These are phyloP conservation scores for Logfia minima DNA, from an alignment of 129 eudicot genomes.

Conservation along the genomic window DNA sequence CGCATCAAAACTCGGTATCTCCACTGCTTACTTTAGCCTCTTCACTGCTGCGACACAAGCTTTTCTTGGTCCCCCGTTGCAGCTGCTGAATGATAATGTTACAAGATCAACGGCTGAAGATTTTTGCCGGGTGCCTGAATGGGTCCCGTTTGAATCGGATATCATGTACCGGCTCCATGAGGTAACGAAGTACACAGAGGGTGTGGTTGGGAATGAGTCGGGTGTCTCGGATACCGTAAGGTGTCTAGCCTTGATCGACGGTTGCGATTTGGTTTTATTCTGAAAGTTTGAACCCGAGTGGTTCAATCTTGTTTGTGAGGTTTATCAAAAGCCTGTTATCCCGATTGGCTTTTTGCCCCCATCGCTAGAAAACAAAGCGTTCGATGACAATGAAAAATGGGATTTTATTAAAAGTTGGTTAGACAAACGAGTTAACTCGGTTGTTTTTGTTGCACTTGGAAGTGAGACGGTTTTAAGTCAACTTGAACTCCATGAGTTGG, in stretches of 20 bases:
- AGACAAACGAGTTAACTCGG: slow-evolving; percentile 36
- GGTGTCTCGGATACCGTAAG: slow-evolving; percentile 55
- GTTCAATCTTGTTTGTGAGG: slow-evolving; percentile 48
- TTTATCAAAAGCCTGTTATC: slow-evolving; percentile 57
- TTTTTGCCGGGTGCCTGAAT: slow-evolving; percentile 50
- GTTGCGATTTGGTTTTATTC: slow-evolving; percentile 59
- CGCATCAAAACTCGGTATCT: slow-evolving; percentile 45
- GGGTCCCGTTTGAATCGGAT: slow-evolving; percentile 56
- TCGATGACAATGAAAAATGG: slow-evolving; percentile 36
- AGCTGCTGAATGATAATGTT: slow-evolving; percentile 27
- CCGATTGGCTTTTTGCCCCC: slow-evolving; percentile 67
- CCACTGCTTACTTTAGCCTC: slow-evolving; percentile 51
- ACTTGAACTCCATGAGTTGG: slow-evolving; percentile 54
- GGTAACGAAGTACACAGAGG: slow-evolving; percentile 46
- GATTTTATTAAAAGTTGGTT: slow-evolving; percentile 46
- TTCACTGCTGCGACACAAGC: slow-evolving; percentile 70
- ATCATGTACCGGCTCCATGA: slow-evolving; percentile 52
- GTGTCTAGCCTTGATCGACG: slow-evolving; percentile 40
- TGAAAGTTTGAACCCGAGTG: slow-evolving; percentile 77
- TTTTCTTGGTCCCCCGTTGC: slow-evolving; percentile 59
- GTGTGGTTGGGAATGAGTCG: slow-evolving; percentile 52
- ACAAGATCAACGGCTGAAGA: slow-evolving; percentile 53
- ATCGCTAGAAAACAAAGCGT: slow-evolving; percentile 14
- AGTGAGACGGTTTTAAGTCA: slow-evolving; percentile 60
- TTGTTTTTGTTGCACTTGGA: slow-evolving; percentile 71